Percentiles rank a stretch among this genome's conserved stretches.
These are phyloP conservation scores for Pseudomicrostroma phylloplanum DNA, from an alignment of 1,284 basidiomycete species.

Conservation along the genomic window DNA sequence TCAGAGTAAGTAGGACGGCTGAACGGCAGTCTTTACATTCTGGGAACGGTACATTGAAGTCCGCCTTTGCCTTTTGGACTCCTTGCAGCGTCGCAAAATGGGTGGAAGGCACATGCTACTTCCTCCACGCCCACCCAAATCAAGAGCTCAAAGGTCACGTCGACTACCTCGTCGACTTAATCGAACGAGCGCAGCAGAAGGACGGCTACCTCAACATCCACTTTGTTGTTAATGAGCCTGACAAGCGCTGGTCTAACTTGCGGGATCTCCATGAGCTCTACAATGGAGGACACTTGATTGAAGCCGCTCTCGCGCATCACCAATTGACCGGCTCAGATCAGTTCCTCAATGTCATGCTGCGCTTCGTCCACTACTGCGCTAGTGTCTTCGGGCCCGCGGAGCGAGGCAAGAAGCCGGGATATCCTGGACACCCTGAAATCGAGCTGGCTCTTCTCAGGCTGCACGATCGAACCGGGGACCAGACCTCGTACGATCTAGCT, in stretches of 20 bases:
- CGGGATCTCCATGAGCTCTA: constrained; percentile 23
- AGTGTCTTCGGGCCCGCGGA: constrained; percentile 14
- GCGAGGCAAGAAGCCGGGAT: constrained; percentile 14
- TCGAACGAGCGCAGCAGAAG: constrained; percentile 18
- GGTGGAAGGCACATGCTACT: constrained; percentile 20
- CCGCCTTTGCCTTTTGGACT: not conserved
- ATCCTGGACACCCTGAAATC: constrained; percentile 21
- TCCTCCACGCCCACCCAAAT: constrained; percentile 12
- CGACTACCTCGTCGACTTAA: constrained; percentile 16
- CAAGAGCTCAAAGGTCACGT: constrained; percentile 11
- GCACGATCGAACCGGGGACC: constrained; percentile 13
- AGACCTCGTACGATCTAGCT: constrained; percentile 13
- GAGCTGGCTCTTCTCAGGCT: constrained; percentile 19
- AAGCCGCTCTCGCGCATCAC: constrained; percentile 18
- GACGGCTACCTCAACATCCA: constrained; percentile 23
- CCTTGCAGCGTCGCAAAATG: constrained; percentile 13
- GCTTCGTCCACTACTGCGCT: constrained; percentile 22
- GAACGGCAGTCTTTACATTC: no score
- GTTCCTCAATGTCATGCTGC: constrained; percentile 20
- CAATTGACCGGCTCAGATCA: constrained; percentile 11
- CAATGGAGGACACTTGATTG: constrained; percentile 22
- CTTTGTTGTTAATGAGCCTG: constrained; percentile 19
- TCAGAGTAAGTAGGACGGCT: constrained; percentile 6
- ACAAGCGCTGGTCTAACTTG: constrained; percentile 19
- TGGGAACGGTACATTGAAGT: not conserved